Percentiles rank a stretch among this genome's conserved stretches.
These are phyloP conservation scores for Yamadazyma epiphylla DNA, from an alignment of 1,139 yeast species.

Conservation along the genomic window DNA sequence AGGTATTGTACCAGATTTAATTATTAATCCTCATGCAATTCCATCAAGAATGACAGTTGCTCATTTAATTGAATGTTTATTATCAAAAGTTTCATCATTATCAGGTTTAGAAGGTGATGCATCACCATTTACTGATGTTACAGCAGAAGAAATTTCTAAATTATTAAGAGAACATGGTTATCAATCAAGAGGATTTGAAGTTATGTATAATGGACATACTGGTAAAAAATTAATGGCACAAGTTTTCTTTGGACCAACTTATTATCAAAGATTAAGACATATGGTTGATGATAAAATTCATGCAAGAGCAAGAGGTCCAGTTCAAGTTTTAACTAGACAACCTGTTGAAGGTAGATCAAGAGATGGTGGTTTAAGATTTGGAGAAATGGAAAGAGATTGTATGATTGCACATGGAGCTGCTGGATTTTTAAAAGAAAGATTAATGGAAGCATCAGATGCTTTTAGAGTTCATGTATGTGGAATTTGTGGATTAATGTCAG, in stretches of 20 bases:
- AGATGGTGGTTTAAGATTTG: constrained; percentile 99
- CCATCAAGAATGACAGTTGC: constrained; percentile 99
- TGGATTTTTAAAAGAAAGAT: constrained; percentile 91
- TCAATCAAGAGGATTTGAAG: constrained; percentile 97
- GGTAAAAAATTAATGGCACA: constrained; percentile 98
- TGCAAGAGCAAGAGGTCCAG: constrained; percentile 99
- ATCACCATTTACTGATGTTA: constrained; percentile 95
- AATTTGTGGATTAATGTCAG: constrained; percentile 95
- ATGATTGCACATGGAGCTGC: constrained; percentile 99
- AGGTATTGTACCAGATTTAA: constrained; percentile 95
- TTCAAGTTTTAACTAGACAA: constrained; percentile 95
- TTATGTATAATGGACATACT: constrained; percentile 97
- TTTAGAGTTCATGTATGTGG: constrained; percentile 98
- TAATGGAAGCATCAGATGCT: constrained; percentile 99
- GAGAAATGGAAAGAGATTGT: constrained; percentile 99
- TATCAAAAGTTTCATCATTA: constrained; percentile 90
- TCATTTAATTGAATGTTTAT: constrained; percentile 95
- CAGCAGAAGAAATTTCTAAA: constrained; percentile 93
- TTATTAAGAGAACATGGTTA: constrained; percentile 92
- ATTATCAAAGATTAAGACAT: constrained; percentile 96
- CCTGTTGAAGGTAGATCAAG: constrained; percentile 99
- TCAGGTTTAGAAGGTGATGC: constrained; percentile 99
- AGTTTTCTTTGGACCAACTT: constrained; percentile 97
- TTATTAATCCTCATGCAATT: constrained; percentile 98
- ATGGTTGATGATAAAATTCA: constrained; percentile 99